Evolutionary conservation across 1,284 basidiomycete species (phyloP), one percentile per base, ranked within the genome.

Genomic region (Trichosporon sp.): DNA sequence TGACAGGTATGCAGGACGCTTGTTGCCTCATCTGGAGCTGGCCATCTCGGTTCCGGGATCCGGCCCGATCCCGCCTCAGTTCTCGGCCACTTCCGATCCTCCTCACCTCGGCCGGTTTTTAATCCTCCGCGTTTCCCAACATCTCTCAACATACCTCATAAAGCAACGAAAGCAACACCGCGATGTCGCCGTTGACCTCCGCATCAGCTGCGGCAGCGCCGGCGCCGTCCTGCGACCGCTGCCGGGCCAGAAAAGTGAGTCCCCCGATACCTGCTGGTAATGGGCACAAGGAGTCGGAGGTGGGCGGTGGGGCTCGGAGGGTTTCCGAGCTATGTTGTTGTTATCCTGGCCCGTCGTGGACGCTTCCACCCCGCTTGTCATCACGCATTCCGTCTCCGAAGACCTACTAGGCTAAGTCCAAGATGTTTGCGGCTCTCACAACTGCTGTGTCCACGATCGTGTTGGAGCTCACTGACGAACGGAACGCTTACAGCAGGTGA

Each of bases 161-260:
- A 26, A 7, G 26, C 26, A 26, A 1, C 26, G 26, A 26, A 26
- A 26, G 26, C 26, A 26, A 26, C 26, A 26, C 26, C 26, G 26
- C 26, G 26, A 54, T 54, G 51, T 19, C 51, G 51, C 51, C 51
- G 19, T 26, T 19, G 51, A 54, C 51, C 6, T 26, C 51, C 16
- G 51, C 19, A 19, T 54, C 51, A 19, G 43, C 43, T 6, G 16
- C 43, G 51, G 51, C 51, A n/a, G 51, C 59, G 59, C 14, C 31
- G 31, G 59, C 32, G 14, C 59, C 59, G 14, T 63, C 59, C 12
- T 63, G 59, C 16, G 59, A 63, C 16, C 59, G 59, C 59, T 63
- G 59, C 12, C 35, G 59, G 16, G 16, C 32, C 10, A 32, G 59
- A 2, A 63, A 63, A 14, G 59, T 63, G 59, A 16, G 59, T 35